Evolutionary conservation across 805 yeast species (phyloP), one percentile per base, ranked within the genome.

Genomic region (Metschnikowia cubensis): DNA sequence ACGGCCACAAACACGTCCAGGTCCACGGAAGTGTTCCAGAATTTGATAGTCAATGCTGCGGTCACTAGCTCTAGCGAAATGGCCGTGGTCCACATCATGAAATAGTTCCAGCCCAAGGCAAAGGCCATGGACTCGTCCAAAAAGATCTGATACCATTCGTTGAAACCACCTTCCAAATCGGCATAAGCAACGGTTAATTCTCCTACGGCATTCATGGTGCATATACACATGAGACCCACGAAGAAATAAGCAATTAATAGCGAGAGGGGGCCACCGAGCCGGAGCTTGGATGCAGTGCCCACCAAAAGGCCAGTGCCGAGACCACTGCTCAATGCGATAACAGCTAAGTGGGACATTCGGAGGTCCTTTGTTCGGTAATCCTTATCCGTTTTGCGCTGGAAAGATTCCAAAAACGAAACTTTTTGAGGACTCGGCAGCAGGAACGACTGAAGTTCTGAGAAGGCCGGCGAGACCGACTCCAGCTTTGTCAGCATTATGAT

Each of bases 171-270:
- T 21, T 81, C 71, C 44, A 84, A 67, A 32, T 74, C 73, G 37
- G 80, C 68, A 56, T 80, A 84, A 13, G 80, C 75, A 48, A 82
- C 83, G 1, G 87, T 84, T 69, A 84, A 62, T 63, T 73, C 76
- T 13, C 76, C 77, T 20, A 73, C 74, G 18, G 74, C 65, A 53
- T 64, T 71, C 54, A 72, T 64, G 36, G 75, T 71, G 35, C 59
- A 58, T 20, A 63, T 58, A 46, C 65, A 61, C 66, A 62, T 62
- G 51, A 55, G 51, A 8, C 66, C 65, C 15, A 59, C 59, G 11
- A 62, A 49, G 42, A 59, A 57, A 43, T 62, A 62, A 3, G 64
- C 65, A 15, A 62, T 44, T 13, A 62, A 49, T 15, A 62, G 47
- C 42, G 63, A 53, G 10, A 59, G 56, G 2, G 68, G 68, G 4